These are phyloP conservation scores for Acacia melanoxylon DNA, from an alignment of 306 rosid species.

Conservation along the genomic window DNA sequence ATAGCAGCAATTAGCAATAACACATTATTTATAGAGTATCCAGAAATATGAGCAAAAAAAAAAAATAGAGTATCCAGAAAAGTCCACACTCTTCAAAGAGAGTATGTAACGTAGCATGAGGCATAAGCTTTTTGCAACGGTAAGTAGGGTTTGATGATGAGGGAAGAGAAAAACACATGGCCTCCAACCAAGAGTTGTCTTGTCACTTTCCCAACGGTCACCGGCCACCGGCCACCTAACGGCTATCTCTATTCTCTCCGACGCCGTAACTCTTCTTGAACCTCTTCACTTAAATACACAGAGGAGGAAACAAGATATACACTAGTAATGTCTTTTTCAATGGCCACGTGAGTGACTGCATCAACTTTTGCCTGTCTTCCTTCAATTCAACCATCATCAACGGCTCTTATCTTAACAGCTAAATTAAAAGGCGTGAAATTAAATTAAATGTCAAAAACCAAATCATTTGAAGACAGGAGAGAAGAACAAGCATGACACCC, in stretches of 20 bases:
- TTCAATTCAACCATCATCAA: not conserved
- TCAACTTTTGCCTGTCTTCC: not conserved
- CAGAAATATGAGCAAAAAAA: no score
- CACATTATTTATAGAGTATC: no score
- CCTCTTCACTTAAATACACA: not conserved
- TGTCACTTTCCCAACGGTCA: conserved; percentile 55
- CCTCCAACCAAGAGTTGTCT: not conserved
- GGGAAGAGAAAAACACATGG: not conserved
- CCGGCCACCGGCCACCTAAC: conserved; percentile 34
- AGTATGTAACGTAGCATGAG: not conserved
- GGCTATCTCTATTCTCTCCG: conserved; percentile 26
- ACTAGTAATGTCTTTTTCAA: not conserved
- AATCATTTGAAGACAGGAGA: not conserved
- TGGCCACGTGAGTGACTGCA: conserved; percentile 3
- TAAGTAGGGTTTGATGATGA: conserved; percentile 4
- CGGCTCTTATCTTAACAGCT: not conserved
- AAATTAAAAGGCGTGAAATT: not conserved
- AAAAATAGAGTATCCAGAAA: no score
- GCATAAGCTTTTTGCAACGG: conserved; percentile 1
- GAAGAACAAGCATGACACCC: conserved; percentile 19
- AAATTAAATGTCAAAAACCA: conserved; percentile 19
- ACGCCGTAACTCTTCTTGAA: not conserved
- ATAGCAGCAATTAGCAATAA: no score
- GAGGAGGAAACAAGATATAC: no score
- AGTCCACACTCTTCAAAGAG: not conserved